Evolutionary conservation across 2,329 filamentous ascomycete species (phyloP), one percentile per base, ranked within the genome.

Genomic region (Phoma herbarum): DNA sequence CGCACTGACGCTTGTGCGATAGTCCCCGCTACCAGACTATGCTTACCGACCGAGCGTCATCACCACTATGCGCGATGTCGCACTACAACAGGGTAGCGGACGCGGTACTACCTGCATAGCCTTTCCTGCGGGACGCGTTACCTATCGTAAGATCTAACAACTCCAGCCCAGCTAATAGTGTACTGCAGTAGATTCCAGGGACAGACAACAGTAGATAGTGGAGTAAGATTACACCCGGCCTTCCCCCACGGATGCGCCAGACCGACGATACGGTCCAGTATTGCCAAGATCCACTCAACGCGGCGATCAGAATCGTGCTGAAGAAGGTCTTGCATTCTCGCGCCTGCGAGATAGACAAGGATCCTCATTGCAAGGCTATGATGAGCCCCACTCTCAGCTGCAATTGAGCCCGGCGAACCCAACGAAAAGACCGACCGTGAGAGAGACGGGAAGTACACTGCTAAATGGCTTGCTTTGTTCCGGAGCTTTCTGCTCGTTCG

Each of bases 281-380:
- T 51, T 57, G 47, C 54, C 54, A 57, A 47, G 54, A n/a, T 28
- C 41, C 16, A 42, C 35, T 18, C 14, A 35, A 41, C 31, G 46
- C 11, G 48, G 37, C 22, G 48, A 52, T 57, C 48, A 35, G 28
- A 41, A 43, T 39, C 48, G 41, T 51, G 48, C 37, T 43, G 43
- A 43, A 43, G 37, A 28, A 43, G 3, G 45, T 58, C 49, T 49
- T 47, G 43, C 25, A 31, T 50, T 50, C 18, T 45, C 47, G 41
- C 22, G 12, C 16, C 55, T 48, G 55, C 49, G 44, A 43, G 35
- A 35, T 35, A 52, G 43, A 44, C 49, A 58, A 39, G 55, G 55
- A 39, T 57, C 8, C 43, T 14, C 2, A 23, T 22, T 37, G 23
- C 37, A 52, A 49, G 35, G 23, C 23, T 48, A 25, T 29, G 44